Evolutionary conservation across 371 early-diverging fungal genomes (phyloP).

Genomic region (Mortierella sp.): DNA sequence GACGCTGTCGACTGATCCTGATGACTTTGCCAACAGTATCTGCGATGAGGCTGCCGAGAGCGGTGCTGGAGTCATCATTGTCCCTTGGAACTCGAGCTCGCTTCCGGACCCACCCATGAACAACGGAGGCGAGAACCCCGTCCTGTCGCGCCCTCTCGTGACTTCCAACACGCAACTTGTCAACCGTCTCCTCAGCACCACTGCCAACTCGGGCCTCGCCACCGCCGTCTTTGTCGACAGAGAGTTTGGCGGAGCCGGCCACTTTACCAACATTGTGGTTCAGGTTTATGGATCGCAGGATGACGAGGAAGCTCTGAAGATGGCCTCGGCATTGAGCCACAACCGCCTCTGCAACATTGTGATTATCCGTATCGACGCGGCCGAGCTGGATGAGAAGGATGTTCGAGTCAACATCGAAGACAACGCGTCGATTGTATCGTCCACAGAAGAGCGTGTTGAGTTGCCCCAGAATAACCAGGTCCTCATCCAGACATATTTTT

Average conservation of each 20-base stretch:
- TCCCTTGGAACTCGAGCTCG: constrained; percentile 64
- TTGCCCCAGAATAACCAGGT: constrained; percentile 34
- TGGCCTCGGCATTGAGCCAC: constrained; percentile 45
- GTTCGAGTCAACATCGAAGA: background rate
- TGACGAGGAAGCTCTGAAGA: constrained; percentile 43
- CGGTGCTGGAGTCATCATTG: constrained; percentile 61
- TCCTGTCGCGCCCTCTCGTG: constrained; percentile 34
- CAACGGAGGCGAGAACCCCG: constrained; percentile 18
- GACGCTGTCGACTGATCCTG: constrained; percentile 59
- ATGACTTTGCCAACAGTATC: constrained; percentile 70
- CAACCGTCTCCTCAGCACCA: constrained; percentile 37
- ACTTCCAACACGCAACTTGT: constrained; percentile 48
- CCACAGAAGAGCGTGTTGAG: background rate
- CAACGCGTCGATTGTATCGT: background rate
- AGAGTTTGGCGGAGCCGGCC: constrained; percentile 49
- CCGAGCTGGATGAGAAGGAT: constrained; percentile 9
- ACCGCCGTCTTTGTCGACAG: constrained; percentile 56
- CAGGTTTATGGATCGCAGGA: constrained; percentile 48
- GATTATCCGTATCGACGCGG: constrained; percentile 36
- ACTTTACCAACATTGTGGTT: constrained; percentile 46
- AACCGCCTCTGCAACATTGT: constrained; percentile 35
- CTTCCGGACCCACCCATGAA: constrained; percentile 38
- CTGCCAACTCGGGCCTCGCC: constrained; percentile 29
- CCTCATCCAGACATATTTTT: constrained; percentile 37
- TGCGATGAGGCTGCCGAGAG: constrained; percentile 60